These are phyloP conservation scores for Pyrenophora seminiperda DNA, from an alignment of 2,329 filamentous ascomycete genomes.

Conservation along the genomic window DNA sequence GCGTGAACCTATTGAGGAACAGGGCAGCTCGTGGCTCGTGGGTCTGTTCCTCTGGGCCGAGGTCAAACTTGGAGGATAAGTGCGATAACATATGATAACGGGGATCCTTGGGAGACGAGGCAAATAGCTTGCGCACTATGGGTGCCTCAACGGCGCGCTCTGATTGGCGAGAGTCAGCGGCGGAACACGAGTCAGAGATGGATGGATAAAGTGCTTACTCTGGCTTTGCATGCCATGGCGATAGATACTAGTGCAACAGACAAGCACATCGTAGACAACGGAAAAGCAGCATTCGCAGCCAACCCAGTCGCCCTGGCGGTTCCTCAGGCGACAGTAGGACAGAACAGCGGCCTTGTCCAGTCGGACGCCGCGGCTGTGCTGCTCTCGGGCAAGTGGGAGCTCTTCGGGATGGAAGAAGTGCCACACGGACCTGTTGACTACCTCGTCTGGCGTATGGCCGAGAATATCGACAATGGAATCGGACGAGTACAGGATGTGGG, in stretches of 20 bases:
- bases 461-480: constrained; percentile 84
- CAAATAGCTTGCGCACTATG: constrained; percentile 77
- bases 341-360: constrained; percentile 86
- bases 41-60: constrained; percentile 59
- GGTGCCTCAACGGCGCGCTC: constrained; percentile 79
- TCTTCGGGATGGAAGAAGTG: constrained; percentile 87
- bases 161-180: constrained; percentile 47
- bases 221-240: constrained; percentile 70
- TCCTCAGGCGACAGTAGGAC: constrained; percentile 75
- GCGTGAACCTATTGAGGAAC: constrained; percentile 84
- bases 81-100: constrained; percentile 90
- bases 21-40: constrained; percentile 83
- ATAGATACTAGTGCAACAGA: constrained; percentile 83
- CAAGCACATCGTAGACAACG: constrained; percentile 83
- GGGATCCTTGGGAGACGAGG: constrained; percentile 79
- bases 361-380: constrained; percentile 74
- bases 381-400: constrained; percentile 71
- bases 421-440: constrained; percentile 77
- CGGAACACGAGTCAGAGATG: not conserved
- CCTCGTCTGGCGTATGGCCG: constrained; percentile 76
- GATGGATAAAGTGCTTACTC: constrained; percentile 65
- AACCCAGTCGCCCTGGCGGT: constrained; percentile 72
- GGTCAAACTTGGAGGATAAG: constrained; percentile 76
- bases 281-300: constrained; percentile 90
- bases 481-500: constrained; percentile 80